These are phyloP conservation scores for Neopestalotiopsis rosae DNA, from an alignment of 2,329 filamentous ascomycete genomes.

Conservation along the genomic window DNA sequence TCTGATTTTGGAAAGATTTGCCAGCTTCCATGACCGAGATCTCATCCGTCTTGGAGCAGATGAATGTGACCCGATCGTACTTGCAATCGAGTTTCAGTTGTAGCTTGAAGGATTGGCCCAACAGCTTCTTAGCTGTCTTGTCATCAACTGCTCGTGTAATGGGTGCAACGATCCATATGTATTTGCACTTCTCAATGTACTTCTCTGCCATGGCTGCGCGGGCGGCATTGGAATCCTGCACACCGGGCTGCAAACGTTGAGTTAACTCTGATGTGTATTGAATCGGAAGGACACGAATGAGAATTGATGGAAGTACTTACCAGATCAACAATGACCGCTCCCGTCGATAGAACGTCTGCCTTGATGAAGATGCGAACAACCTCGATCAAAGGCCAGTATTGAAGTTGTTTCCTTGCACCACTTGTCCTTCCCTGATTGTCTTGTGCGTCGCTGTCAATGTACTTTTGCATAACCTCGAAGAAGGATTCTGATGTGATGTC, in stretches of 20 bases:
- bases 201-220: constrained; percentile 60
- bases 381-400: constrained; percentile 47
- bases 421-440: not conserved
- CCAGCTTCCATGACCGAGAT: constrained; percentile 30
- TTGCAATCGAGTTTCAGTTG: constrained; percentile 65
- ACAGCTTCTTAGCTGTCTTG: constrained; percentile 61
- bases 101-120: constrained; percentile 62
- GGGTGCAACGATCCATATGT: constrained; percentile 66
- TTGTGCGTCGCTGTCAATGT: constrained; percentile 62
- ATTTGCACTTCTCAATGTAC: constrained; percentile 63
- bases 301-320: not conserved
- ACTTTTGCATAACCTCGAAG: constrained; percentile 50
- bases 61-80: constrained; percentile 60
- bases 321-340: constrained; percentile 62
- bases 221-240: constrained; percentile 65
- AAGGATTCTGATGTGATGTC: constrained; percentile 45
- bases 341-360: constrained; percentile 54
- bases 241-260: constrained; percentile 47
- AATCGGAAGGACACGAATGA: not conserved
- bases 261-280: not conserved
- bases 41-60: constrained; percentile 34
- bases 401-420: constrained; percentile 23
- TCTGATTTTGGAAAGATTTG: constrained; percentile 42
- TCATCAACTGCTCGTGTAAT: constrained; percentile 67
- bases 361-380: constrained; percentile 54